A percentile compares a stretch with the other conserved stretches of the same genome.
phyloP scores from a whole-genome alignment of 495 filamentous ascomycete species.

The Articulospora tetracladia region DNA sequence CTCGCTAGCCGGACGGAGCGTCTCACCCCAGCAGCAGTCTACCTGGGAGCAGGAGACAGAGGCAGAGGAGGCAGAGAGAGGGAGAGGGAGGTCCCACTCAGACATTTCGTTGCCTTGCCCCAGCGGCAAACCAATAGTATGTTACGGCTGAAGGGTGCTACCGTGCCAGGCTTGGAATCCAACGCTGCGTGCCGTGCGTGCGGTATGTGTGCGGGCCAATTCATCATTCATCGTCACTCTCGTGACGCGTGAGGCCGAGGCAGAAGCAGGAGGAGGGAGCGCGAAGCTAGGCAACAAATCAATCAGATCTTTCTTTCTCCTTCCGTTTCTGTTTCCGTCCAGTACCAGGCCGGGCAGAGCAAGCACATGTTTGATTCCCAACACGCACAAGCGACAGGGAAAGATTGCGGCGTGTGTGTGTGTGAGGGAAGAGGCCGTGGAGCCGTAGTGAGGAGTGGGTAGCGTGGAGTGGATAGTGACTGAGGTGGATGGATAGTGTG shows the following conservation, averaged over 20 bases:
- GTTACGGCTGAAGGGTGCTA: neutral
- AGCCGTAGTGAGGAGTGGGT: too few relatives aligned
- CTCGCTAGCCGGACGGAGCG: neutral
- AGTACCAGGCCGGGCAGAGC: neutral
- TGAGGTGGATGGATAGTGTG: too few relatives aligned
- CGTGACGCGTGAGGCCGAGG: too few relatives aligned
- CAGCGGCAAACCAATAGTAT: slow-evolving; percentile 2
- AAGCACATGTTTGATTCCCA: neutral
- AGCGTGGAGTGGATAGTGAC: too few relatives aligned
- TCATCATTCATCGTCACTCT: too few relatives aligned
- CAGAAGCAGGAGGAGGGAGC: neutral
- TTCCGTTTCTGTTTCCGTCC: too few relatives aligned
- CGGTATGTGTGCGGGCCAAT: too few relatives aligned
- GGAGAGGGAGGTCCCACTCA: neutral
- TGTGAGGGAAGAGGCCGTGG: neutral
- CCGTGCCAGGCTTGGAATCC: neutral
- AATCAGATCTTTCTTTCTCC: too few relatives aligned
- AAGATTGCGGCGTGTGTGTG: neutral
- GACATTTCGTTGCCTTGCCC: neutral
- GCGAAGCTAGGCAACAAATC: neutral
- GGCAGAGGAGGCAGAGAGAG: neutral
- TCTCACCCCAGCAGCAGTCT: neutral
- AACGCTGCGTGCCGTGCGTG: slow-evolving; percentile 2
- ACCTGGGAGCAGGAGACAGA: too few relatives aligned
- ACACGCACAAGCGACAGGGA: neutral